A percentile compares a stretch with the other conserved stretches of the same genome.
Conservation (phyloP, 805 yeast genomes). For the Candida wancherniae region DNA sequence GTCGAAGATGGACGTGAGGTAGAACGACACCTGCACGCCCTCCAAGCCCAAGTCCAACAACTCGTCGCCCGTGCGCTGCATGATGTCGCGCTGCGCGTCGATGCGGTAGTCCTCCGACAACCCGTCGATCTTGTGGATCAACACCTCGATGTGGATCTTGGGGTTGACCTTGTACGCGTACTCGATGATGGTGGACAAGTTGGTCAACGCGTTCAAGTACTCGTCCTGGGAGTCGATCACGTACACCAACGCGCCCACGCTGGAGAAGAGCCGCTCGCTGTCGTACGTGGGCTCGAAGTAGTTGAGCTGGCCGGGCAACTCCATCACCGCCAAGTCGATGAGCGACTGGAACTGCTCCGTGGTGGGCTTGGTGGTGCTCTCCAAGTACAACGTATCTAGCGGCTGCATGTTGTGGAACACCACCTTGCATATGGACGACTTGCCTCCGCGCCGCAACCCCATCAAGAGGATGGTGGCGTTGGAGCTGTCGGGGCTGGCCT, state of each 20-base stretch:
- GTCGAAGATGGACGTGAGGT: constrained; percentile 90
- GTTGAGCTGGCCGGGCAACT: constrained; percentile 89
- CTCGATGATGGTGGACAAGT: constrained; percentile 81
- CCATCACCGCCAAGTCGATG: constrained; percentile 85
- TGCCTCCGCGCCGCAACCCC: constrained; percentile 90
- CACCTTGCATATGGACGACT: constrained; percentile 92
- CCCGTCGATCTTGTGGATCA: constrained; percentile 95
- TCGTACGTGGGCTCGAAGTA: constrained; percentile 83
- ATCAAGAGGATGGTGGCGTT: constrained; percentile 80
- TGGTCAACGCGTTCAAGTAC: constrained; percentile 84
- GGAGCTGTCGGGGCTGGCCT: constrained; percentile 18
- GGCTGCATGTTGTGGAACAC: constrained; percentile 97
- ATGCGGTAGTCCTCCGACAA: constrained; percentile 87
- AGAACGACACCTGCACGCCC: constrained; percentile 86
- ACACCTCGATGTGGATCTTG: constrained; percentile 79
- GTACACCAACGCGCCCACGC: constrained; percentile 87
- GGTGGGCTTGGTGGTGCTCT: constrained; percentile 85
- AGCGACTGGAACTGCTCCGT: constrained; percentile 78
- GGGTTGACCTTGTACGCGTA: constrained; percentile 85
- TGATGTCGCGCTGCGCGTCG: constrained; percentile 94
- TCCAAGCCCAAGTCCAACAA: constrained; percentile 83
- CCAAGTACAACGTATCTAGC: constrained; percentile 83
- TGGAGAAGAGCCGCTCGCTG: constrained; percentile 67
- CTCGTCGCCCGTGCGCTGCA: constrained; percentile 94
- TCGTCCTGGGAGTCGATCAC: constrained; percentile 96